Evolutionary conservation across 108 stramenopile species (phyloP), one percentile per base, ranked within the genome.

Genomic region (Cylindrotheca closterium): DNA sequence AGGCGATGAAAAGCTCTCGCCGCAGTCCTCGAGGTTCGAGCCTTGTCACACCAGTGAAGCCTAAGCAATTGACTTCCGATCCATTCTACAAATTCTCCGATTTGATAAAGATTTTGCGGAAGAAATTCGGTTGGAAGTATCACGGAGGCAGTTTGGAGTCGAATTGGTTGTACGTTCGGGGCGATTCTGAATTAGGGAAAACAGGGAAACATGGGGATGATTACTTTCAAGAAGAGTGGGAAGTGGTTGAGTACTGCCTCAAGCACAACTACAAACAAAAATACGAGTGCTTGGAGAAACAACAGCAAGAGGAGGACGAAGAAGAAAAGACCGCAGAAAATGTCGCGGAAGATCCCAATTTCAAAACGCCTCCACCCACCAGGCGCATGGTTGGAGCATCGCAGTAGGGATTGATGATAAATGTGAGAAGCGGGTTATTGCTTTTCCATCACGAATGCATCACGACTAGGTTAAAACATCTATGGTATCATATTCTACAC

Each of bases 201-300:
- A 10, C 7, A 10, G 37, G 37, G 15, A 15, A 42, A 15, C 37
- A 10, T 10, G 15, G 15, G 7, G 37, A 10, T 42, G 37, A 42
- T 15, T 42, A 10, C 15, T 42, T 42, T 15, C 37, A 15, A 42
- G 37, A 42, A 42, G 37, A 42, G 10, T 7, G 15, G 15, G 37
- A 42, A 10, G 37, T 42, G 7, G 37, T 42, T 7, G 15, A 42
- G 37, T 42, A 42, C 37, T 42, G 37, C 37, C 10, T 42, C 10
- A 42, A 42, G 37, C 37, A 42, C 37, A 42, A 42, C 37, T 42
- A 42, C 37, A 42, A 42, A 42, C 37, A 42, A 42, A 42, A 42
- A 42, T 42, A 42, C 15, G 37, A 42, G 7, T 15, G 7, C 15
- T 42, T 42, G 37, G 37, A 42, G 37, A 15, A 42, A 42, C 10